These are phyloP conservation scores for Glycine soja DNA, from an alignment of 306 rosid genomes.

Conservation along the genomic window DNA sequence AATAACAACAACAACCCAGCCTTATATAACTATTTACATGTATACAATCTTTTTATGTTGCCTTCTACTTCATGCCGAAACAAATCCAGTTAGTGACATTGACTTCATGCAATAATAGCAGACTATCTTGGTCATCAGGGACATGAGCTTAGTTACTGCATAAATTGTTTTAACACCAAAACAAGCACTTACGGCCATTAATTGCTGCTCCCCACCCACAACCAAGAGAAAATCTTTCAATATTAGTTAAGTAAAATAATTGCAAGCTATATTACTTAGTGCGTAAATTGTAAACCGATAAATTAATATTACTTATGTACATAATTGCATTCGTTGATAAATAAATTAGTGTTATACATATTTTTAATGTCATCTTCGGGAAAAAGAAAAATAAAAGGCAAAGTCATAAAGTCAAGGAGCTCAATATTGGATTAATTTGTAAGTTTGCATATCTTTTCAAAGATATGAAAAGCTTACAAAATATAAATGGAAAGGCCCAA, in stretches of 20 bases:
- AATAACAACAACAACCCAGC: not conserved
- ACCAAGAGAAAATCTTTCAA: not conserved
- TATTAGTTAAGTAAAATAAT: not conserved
- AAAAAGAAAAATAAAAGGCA: too few species aligned
- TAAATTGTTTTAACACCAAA: too few species aligned
- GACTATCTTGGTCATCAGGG: too few species aligned
- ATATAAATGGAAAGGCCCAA: not conserved
- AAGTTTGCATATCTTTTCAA: not conserved
- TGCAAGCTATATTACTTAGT: slow-evolving; percentile 1
- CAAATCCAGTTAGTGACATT: not conserved
- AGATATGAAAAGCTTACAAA: not conserved
- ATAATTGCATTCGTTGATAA: slow-evolving; percentile 21
- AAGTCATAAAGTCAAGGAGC: not conserved
- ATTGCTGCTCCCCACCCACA: not conserved
- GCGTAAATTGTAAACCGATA: not conserved
- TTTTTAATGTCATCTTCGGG: not conserved
- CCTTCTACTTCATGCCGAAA: not conserved
- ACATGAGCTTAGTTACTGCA: too few species aligned
- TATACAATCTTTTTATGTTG: slow-evolving; percentile 9
- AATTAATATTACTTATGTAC: not conserved
- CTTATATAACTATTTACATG: not conserved
- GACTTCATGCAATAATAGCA: not conserved
- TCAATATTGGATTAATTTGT: not conserved
- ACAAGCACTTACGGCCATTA: not conserved
- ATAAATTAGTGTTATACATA: not conserved